These are phyloP conservation scores for Neurospora intermedia DNA, from an alignment of 495 filamentous ascomycete genomes.

Conservation along the genomic window DNA sequence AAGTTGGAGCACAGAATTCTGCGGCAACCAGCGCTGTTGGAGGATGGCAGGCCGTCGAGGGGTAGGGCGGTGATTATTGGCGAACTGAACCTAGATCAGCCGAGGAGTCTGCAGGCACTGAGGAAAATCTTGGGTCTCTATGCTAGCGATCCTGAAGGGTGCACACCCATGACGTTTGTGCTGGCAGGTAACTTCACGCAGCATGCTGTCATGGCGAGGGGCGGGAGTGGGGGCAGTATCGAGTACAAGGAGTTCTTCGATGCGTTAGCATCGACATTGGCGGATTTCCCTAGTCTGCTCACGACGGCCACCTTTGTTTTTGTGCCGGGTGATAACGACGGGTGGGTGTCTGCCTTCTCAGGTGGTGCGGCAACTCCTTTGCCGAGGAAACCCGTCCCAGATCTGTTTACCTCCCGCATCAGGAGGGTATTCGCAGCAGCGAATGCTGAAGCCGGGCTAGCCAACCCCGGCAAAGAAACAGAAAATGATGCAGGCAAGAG, in stretches of 20 bases:
- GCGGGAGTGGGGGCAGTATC: constrained; percentile 61
- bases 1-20: constrained; percentile 50
- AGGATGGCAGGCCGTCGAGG: constrained; percentile 10
- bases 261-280: constrained; percentile 66
- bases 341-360: constrained; percentile 78
- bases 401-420: constrained; percentile 77
- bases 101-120: constrained; percentile 63
- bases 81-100: constrained; percentile 77
- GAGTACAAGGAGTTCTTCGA: constrained; percentile 95
- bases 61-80: constrained; percentile 61
- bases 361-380: constrained; percentile 68
- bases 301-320: constrained; percentile 75
- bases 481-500: constrained; percentile 36
- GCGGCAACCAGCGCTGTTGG: constrained; percentile 12
- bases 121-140: constrained; percentile 65
- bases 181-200: constrained; percentile 78
- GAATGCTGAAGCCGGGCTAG: constrained; percentile 46
- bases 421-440: constrained; percentile 67
- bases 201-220: constrained; percentile 59
- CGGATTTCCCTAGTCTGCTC: constrained; percentile 78
- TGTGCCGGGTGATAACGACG: constrained; percentile 91
- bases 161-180: constrained; percentile 66
- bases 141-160: constrained; percentile 45
- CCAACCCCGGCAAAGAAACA: neutral
- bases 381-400: constrained; percentile 65